A percentile compares a stretch with the other conserved stretches of the same genome.
These are phyloP conservation scores for Candida sanyaensis DNA, from an alignment of 1,139 yeast genomes.

Conservation along the genomic window DNA sequence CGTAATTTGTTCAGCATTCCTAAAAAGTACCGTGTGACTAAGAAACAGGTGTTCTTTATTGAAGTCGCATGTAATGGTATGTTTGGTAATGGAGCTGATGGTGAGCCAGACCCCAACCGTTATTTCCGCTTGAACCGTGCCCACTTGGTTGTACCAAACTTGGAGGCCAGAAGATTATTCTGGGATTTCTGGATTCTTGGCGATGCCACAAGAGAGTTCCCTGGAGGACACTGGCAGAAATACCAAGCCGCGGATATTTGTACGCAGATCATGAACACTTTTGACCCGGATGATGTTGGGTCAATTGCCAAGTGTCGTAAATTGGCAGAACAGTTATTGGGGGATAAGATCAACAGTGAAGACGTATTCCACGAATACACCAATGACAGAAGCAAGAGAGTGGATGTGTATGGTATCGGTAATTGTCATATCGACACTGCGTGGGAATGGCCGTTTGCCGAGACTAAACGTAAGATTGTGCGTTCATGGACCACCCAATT, in stretches of 20 bases:
- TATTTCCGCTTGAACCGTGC: conserved; percentile 68
- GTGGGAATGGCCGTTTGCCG: conserved; percentile 98
- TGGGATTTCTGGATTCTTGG: conserved; percentile 87
- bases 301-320: conserved; percentile 64
- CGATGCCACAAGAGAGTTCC: conserved; percentile 88
- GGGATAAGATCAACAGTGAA: conserved; percentile 61
- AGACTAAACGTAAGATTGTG: conserved; percentile 86
- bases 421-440: conserved; percentile 98
- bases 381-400: conserved; percentile 20
- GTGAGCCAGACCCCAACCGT: conserved; percentile 64
- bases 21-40: conserved; percentile 41
- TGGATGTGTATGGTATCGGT: conserved; percentile 78
- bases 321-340: conserved; percentile 66
- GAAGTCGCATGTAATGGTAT: conserved; percentile 95
- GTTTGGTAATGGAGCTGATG: conserved; percentile 78
- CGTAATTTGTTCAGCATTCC: conserved; percentile 77
- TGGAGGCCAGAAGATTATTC: conserved; percentile 74
- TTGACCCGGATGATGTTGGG: conserved; percentile 56
- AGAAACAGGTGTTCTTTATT: conserved; percentile 59
- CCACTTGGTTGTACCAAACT: conserved; percentile 79
- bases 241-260: conserved; percentile 78
- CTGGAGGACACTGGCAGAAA: conserved; percentile 76
- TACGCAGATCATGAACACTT: conserved; percentile 77
- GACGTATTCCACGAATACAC: conserved; percentile 50
- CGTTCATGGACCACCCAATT: conserved; percentile 96